phyloP scores from a whole-genome alignment of 2,329 filamentous ascomycete species.

The Cryoendolithus antarcticus region DNA sequence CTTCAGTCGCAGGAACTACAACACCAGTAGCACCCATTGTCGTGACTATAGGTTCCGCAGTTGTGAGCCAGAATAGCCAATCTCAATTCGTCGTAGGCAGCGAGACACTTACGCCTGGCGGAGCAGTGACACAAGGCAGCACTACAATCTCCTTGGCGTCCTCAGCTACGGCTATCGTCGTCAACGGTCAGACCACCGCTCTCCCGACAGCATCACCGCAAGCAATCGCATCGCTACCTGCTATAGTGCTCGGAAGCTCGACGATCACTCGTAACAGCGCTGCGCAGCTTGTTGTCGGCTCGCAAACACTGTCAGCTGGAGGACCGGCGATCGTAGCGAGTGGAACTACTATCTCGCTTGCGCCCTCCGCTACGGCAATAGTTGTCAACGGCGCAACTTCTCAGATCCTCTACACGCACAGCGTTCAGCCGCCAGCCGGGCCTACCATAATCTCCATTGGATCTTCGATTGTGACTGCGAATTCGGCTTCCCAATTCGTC shows the following conservation, averaged over 20 bases:
- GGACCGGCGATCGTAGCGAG: slow-evolving; percentile 27
- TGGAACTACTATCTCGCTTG: slow-evolving; percentile 30
- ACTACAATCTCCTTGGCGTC: slow-evolving; percentile 29
- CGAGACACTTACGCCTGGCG: slow-evolving; percentile 24
- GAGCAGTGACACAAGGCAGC: slow-evolving; percentile 25
- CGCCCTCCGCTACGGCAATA: slow-evolving; percentile 25
- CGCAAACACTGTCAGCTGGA: slow-evolving; percentile 24
- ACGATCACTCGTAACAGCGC: slow-evolving; percentile 15
- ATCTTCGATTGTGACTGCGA: slow-evolving; percentile 28
- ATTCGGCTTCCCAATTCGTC: slow-evolving; percentile 35
- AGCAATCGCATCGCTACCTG: slow-evolving; percentile 2
- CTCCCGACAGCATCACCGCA: slow-evolving; percentile 10
- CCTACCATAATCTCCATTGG: slow-evolving; percentile 29
- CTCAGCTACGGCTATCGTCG: slow-evolving; percentile 27
- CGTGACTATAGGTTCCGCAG: slow-evolving; percentile 28
- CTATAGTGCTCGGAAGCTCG: slow-evolving; percentile 15
- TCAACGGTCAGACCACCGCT: slow-evolving; percentile 27
- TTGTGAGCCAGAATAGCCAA: slow-evolving; percentile 32
- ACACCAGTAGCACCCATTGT: no score
- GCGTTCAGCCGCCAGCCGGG: slow-evolving; percentile 9
- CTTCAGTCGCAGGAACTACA: no score
- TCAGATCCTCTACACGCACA: slow-evolving; percentile 2
- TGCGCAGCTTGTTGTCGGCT: slow-evolving; percentile 7
- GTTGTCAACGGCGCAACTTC: slow-evolving; percentile 28
- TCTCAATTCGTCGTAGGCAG: slow-evolving; percentile 33